Percentiles rank a stretch among this genome's conserved stretches.
These are phyloP conservation scores for Xylaria intraflava DNA, from an alignment of 495 filamentous ascomycete species.

Conservation along the genomic window DNA sequence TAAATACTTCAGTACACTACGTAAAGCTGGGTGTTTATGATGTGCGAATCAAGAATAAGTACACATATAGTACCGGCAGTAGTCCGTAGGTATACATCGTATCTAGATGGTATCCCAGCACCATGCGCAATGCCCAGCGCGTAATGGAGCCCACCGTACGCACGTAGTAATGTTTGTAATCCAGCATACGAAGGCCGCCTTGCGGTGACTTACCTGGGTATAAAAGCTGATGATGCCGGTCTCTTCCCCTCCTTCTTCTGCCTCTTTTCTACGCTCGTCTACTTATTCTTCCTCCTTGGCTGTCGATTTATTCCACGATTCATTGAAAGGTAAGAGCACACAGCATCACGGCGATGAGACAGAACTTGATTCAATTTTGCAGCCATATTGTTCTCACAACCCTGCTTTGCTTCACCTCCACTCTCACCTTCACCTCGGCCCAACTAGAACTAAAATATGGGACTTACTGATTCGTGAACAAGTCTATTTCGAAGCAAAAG, in stretches of 20 bases:
- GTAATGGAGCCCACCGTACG: too few relatives aligned
- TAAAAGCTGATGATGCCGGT: neutral
- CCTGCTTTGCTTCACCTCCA: neutral
- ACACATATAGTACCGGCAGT: too few relatives aligned
- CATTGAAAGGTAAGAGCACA: too few relatives aligned
- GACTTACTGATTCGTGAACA: neutral
- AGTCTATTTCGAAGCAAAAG: slow-evolving; percentile 27
- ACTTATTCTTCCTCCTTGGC: neutral
- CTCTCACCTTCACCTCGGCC: neutral
- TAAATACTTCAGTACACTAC: too few relatives aligned
- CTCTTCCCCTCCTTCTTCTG: neutral
- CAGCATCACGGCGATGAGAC: too few relatives aligned
- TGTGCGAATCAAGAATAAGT: too few relatives aligned
- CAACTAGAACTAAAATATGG: neutral
- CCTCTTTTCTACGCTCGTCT: neutral
- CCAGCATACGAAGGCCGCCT: neutral
- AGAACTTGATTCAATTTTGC: neutral
- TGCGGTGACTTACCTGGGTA: too few relatives aligned
- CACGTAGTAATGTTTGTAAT: too few relatives aligned
- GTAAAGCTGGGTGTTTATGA: too few relatives aligned
- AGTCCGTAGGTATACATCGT: too few relatives aligned
- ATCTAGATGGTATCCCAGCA: too few relatives aligned
- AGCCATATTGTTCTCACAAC: neutral
- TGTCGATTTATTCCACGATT: neutral
- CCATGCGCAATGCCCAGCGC: too few relatives aligned